A percentile compares a stretch with the other conserved stretches of the same genome.
These are phyloP conservation scores for Atkinsonella hypoxylon DNA, from an alignment of 2,329 filamentous ascomycete genomes.

Conservation along the genomic window DNA sequence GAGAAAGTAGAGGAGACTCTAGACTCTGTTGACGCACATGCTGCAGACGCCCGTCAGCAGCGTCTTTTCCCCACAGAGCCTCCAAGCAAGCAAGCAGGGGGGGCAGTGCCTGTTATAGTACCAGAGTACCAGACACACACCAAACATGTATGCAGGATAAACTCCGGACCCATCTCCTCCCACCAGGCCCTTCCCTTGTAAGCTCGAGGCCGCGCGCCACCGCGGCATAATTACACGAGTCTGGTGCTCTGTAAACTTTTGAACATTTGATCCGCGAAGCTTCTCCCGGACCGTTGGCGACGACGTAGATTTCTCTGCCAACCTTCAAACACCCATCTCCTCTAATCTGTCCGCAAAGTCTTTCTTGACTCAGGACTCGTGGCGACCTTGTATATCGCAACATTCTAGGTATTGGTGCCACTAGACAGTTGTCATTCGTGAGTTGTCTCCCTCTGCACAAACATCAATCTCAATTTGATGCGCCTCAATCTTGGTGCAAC, in stretches of 20 bases:
- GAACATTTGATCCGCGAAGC: background rate
- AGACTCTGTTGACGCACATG: background rate
- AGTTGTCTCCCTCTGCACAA: background rate
- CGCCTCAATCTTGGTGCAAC: background rate
- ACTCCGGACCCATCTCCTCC: slow-evolving; percentile 3
- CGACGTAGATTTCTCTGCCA: no score
- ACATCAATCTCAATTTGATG: background rate
- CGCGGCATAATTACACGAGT: background rate
- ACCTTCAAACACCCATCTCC: background rate
- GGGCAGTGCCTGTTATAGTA: no score
- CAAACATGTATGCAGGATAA: slow-evolving; percentile 5
- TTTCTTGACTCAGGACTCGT: background rate
- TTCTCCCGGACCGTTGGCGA: background rate
- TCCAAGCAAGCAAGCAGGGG: background rate
- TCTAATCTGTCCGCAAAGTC: no score
- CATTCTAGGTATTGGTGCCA: background rate
- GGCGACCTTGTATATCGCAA: background rate
- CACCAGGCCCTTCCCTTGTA: background rate
- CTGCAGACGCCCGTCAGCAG: background rate
- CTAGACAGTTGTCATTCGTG: background rate
- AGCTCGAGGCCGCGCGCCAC: background rate
- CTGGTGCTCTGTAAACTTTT: background rate
- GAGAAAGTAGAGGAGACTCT: no score
- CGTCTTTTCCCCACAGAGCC: background rate
- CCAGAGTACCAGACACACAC: no score